Percentiles rank a stretch among this genome's conserved stretches.
These are phyloP conservation scores for Allodekkera sacchari DNA, from an alignment of 805 yeast species.

Conservation along the genomic window DNA sequence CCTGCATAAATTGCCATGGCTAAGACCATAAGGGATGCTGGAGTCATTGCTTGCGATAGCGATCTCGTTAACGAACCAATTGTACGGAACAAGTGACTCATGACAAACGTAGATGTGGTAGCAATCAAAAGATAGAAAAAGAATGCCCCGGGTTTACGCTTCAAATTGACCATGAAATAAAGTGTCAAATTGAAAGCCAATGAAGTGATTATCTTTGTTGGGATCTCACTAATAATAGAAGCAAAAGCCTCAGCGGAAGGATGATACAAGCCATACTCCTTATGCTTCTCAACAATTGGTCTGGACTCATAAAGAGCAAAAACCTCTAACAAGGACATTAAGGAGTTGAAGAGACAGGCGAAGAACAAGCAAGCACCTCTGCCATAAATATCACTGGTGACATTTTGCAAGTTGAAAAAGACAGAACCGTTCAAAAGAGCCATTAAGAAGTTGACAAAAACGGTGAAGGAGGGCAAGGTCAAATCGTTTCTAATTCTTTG, in stretches of 20 bases:
- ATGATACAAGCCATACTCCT: slow-evolving; percentile 44
- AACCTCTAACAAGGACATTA: slow-evolving; percentile 50
- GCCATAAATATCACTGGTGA: slow-evolving; percentile 38
- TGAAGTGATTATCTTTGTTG: slow-evolving; percentile 34
- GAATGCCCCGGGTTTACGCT: slow-evolving; percentile 41
- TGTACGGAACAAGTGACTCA: slow-evolving; percentile 46
- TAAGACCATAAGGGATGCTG: slow-evolving; percentile 41
- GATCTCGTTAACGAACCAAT: slow-evolving; percentile 40
- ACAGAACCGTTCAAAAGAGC: slow-evolving; percentile 47
- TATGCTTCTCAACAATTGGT: slow-evolving; percentile 49
- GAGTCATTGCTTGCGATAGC: slow-evolving; percentile 46
- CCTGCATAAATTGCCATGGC: slow-evolving; percentile 45
- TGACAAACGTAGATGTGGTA: slow-evolving; percentile 33
- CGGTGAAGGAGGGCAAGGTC: slow-evolving; percentile 33
- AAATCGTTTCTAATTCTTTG: slow-evolving; percentile 44
- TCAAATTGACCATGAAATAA: slow-evolving; percentile 45
- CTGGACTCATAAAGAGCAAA: slow-evolving; percentile 44
- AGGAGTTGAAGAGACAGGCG: slow-evolving; percentile 52
- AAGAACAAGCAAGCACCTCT: slow-evolving; percentile 61
- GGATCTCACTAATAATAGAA: slow-evolving; percentile 42
- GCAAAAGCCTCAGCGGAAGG: slow-evolving; percentile 55
- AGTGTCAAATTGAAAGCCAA: slow-evolving; percentile 38
- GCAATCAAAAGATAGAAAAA: slow-evolving; percentile 42
- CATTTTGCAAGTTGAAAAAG: slow-evolving; percentile 37
- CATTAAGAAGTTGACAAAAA: slow-evolving; percentile 40